A percentile compares a stretch with the other conserved stretches of the same genome.
These are phyloP conservation scores for Apostasia ramifera DNA, from an alignment of 106 monocot genomes.

Conservation along the genomic window DNA sequence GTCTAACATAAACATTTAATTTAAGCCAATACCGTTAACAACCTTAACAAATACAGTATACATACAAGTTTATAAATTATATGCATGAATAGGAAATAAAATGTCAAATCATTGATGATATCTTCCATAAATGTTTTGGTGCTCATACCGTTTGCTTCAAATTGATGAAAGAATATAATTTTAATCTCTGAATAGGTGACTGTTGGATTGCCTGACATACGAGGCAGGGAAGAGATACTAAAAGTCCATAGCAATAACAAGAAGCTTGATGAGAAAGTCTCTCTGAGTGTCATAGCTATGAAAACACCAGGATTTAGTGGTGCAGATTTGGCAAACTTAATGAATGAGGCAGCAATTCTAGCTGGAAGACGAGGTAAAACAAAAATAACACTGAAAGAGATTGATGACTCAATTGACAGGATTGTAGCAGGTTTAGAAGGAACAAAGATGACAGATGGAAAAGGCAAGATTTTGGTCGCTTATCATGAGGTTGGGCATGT, in stretches of 20 bases:
- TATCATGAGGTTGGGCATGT: slow-evolving; percentile 76
- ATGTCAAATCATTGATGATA: neutral
- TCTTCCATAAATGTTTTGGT: neutral
- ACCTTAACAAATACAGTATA: too few relatives aligned
- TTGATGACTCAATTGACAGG: slow-evolving; percentile 68
- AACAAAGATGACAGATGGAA: slow-evolving; percentile 67
- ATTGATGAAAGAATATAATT: neutral
- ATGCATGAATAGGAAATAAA: neutral
- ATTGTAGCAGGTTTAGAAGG: slow-evolving; percentile 68
- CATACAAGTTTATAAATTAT: too few relatives aligned
- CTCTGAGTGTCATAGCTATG: slow-evolving; percentile 55
- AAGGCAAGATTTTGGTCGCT: slow-evolving; percentile 49
- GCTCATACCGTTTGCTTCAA: neutral
- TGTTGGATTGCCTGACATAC: slow-evolving; percentile 52
- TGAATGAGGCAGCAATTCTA: slow-evolving; percentile 82
- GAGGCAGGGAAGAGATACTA: slow-evolving; percentile 60
- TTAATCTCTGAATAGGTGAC: slow-evolving; percentile 20
- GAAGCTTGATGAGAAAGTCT: slow-evolving; percentile 53
- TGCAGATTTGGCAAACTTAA: slow-evolving; percentile 71
- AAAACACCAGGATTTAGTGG: slow-evolving; percentile 74
- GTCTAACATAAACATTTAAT: too few relatives aligned
- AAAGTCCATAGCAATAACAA: slow-evolving; percentile 58
- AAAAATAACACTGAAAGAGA: slow-evolving; percentile 44
- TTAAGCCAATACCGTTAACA: too few relatives aligned
- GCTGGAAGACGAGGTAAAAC: slow-evolving; percentile 61